phyloP scores from a whole-genome alignment of 768 basidiomycete species.

The Auriscalpium orientale region DNA sequence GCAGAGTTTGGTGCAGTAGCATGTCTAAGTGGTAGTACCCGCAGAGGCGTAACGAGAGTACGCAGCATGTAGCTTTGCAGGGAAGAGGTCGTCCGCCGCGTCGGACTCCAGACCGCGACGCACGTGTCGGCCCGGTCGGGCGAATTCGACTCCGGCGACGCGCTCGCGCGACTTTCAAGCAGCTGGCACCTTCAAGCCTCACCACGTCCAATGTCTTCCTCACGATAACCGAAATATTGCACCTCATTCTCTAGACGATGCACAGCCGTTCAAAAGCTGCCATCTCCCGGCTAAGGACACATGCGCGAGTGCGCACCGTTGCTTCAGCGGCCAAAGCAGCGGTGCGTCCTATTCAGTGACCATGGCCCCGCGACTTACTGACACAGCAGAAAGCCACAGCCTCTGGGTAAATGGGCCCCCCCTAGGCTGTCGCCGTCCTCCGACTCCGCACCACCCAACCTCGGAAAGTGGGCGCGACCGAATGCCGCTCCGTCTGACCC shows the following conservation, averaged over 20 bases:
- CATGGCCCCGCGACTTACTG: background rate
- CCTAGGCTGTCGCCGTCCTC: constrained; percentile 1
- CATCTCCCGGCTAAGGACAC: background rate
- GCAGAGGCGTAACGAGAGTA: no score
- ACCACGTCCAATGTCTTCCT: no score
- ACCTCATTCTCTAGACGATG: background rate
- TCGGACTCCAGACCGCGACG: no score
- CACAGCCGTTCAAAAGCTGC: constrained; percentile 6
- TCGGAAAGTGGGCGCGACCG: constrained; percentile 12
- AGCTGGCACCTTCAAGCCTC: no score
- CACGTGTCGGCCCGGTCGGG: no score
- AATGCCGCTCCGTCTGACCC: background rate
- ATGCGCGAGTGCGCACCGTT: background rate
- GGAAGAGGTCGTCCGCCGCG: no score
- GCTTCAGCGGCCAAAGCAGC: constrained; percentile 8
- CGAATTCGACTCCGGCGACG: no score
- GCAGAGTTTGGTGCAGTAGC: no score
- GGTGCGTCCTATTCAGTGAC: constrained; percentile 3
- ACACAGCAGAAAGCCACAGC: background rate
- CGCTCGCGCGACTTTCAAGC: no score
- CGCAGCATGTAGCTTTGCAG: no score
- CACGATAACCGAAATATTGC: no score
- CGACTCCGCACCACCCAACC: background rate
- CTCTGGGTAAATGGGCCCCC: background rate
- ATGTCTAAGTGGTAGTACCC: no score